phyloP scores from a whole-genome alignment of 345 rosid species.

The Rhodamnia argentea region DNA sequence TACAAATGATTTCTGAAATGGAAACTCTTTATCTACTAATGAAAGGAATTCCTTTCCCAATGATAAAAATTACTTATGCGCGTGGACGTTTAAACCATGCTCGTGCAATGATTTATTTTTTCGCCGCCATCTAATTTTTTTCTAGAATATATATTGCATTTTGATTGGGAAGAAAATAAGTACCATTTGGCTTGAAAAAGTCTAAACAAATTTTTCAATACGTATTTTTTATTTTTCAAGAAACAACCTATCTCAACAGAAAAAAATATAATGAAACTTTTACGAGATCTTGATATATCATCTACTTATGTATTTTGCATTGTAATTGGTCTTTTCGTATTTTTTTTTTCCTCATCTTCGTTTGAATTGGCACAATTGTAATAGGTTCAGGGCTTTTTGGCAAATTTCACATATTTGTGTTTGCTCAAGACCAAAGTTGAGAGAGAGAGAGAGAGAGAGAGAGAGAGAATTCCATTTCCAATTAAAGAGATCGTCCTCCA shows the following conservation, averaged over 20 bases:
- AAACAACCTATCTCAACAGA: background rate
- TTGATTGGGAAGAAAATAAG: background rate
- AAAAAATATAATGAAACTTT: background rate
- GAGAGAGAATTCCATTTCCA: no score
- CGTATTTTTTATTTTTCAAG: background rate
- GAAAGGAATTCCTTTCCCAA: no score
- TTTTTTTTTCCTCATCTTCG: background rate
- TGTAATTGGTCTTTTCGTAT: background rate
- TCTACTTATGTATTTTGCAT: background rate
- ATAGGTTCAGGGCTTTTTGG: no score
- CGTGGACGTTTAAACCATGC: background rate
- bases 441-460: no score
- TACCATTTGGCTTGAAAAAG: background rate
- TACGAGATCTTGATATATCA: background rate
- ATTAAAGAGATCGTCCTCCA: no score
- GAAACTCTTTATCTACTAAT: no score
- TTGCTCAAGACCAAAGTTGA: no score
- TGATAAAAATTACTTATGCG: no score
- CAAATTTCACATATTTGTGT: no score
- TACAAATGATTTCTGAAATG: no score
- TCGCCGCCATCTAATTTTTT: no score
- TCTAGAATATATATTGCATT: background rate
- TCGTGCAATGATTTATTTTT: background rate
- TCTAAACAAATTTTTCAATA: no score
- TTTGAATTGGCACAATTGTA: background rate